Base-by-base conservation (phyloP, 306 rosid species). In the Cicer chorassanicum region DNA sequence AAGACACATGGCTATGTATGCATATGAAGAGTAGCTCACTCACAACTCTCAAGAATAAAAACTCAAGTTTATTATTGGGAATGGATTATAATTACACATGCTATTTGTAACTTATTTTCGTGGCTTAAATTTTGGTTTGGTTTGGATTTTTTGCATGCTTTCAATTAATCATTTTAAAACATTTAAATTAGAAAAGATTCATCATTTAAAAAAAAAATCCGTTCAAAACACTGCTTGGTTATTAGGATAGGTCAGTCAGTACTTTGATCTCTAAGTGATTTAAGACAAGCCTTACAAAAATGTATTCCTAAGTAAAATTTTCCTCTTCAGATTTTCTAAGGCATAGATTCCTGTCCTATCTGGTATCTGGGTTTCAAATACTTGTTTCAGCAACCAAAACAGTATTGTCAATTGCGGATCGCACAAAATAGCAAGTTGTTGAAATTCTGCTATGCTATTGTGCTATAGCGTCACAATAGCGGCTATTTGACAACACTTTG, bases 261-360 rank as follows among this genome's bases (percentile, higher is more conserved):
- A 51, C 53, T 57, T 70, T 4, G 8, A 38, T 70, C 64, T 51
- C 8, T 46, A 45, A 41, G 34, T 2, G 14, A 65, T 73, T 18
- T n/a, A 80, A 41, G 43, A 66, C 42, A 61, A 43, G 4, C 56
- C 53, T 66, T 43, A 49, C 55, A 50, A 41, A 50, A 13, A 62
- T 60, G 13, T 13, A 11, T 15, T 4, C 74, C 65, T 14, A 24
- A 44, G 50, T 49, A 73, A 51, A 45, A 36, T 8, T 61, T 41
- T 64, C 34, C 34, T 24, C 14, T 39, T 34, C 46, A 59, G 16
- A 11, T 59, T 74, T 67, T 59, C 42, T 49, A 59, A 74, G 49
- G 54, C 9, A 45, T 21, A 19, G 16, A 18, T 61, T 45, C 65
- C 34, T 62, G 13, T 75, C 36, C 44, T 41, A 48, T 39, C 48